A percentile compares a stretch with the other conserved stretches of the same genome.
These are phyloP conservation scores for Acacia crassicarpa DNA, from an alignment of 306 rosid genomes.

Conservation along the genomic window DNA sequence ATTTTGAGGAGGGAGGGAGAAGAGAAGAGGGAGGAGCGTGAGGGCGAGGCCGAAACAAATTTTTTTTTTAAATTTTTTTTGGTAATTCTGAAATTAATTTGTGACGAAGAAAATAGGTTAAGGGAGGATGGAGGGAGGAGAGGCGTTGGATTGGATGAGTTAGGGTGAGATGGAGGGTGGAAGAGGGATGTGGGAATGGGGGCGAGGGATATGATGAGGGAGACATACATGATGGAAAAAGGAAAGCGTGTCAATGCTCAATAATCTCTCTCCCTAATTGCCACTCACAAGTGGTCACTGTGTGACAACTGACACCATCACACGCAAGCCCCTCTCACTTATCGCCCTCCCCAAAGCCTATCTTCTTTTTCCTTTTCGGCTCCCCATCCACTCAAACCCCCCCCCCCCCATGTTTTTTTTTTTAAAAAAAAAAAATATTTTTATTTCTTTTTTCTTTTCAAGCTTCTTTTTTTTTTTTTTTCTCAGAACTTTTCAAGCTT, in stretches of 20 bases:
- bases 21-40: slow-evolving; percentile 4
- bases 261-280: background rate
- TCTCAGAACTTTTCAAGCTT: too few species aligned
- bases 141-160: slow-evolving; percentile 32
- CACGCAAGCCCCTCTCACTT: background rate
- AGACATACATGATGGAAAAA: background rate
- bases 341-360: background rate
- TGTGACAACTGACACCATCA: background rate
- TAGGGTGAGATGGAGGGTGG: background rate
- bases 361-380: background rate
- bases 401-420: too few species aligned
- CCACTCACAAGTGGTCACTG: background rate
- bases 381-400: too few species aligned
- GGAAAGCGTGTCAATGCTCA: background rate
- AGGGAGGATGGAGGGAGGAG: background rate
- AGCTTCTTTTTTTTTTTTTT: too few species aligned
- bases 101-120: background rate
- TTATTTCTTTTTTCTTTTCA: too few species aligned
- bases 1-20: slow-evolving; percentile 32
- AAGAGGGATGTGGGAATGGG: background rate
- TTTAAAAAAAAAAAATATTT: too few species aligned
- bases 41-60: slow-evolving; percentile 24
- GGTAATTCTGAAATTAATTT: background rate
- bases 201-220: too few species aligned
- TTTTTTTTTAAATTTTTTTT: background rate